Evolutionary conservation across 164 flowering plant genomes (phyloP), one percentile per base, ranked within the genome.

Genomic region (Sextonia rubra): DNA sequence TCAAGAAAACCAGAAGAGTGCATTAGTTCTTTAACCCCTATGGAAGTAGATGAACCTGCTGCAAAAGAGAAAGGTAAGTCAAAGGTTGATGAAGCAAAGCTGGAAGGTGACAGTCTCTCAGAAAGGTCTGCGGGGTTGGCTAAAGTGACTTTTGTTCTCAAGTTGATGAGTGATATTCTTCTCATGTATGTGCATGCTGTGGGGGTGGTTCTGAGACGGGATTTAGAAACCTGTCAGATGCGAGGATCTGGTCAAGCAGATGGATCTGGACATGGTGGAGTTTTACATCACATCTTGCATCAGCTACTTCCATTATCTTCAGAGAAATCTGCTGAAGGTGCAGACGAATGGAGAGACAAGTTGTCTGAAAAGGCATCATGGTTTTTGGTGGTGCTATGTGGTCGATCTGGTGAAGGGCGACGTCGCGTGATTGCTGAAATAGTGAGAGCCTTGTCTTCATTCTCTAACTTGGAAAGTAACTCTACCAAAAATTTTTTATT

Each of bases 371-470:
- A 90, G 72, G 95, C 98, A 66, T 88, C 94, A 60, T 86, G 87
- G 90, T 91, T 92, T 77, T 76, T 94, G 74, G 97, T 92, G 20
- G 97, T 89, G 65, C 75, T 90, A 47, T 89, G 93, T 77, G 88
- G 95, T 71, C 93, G 98, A 44, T 94, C 98, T 64, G 74, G 87
- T 77, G 98, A 94, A 80, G 97, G 97, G 18, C 91, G 98, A 24
- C 88, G 84, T 71, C 77, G 98, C 70, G 93, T 92, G 20, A 82
- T 91, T 60, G 77, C 68, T 82, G 98, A 90, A 79, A 87, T 92
- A 73, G 94, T 86, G 60, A 88, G 88, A 80, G 92, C 89, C 23
- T 83, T 92, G 26, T 80, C 82, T 49, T 79, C 84, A 18, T 88
- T 84, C 66, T 77, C 85, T 49, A 85, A 74, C 69, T 29, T 75